Percentiles rank a stretch among this genome's conserved stretches.
Evolutionary conservation across 2,329 filamentous ascomycete species (phyloP).

Genomic region (Alternaria burnsii): DNA sequence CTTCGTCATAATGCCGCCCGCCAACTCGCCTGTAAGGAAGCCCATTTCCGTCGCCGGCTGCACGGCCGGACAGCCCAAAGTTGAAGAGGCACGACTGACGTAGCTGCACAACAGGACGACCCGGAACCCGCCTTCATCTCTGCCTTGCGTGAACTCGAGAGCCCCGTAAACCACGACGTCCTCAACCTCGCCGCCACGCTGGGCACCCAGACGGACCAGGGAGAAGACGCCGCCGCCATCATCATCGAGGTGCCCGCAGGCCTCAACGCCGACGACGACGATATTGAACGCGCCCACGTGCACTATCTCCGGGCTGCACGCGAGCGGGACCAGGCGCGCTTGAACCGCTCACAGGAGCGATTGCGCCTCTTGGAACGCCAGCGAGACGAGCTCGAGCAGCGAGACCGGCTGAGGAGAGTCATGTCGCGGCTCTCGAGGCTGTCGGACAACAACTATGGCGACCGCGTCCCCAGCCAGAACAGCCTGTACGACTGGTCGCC

Average conservation of each 20-base stretch:
- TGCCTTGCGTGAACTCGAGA: slow-evolving; percentile 57
- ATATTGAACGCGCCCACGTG: slow-evolving; percentile 27
- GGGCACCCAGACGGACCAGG: slow-evolving; percentile 45
- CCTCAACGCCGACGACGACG: slow-evolving; percentile 48
- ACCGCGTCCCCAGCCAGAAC: slow-evolving; percentile 62
- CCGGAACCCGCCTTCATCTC: slow-evolving; percentile 55
- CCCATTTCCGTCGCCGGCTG: slow-evolving; percentile 8
- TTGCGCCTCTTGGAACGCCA: slow-evolving; percentile 44
- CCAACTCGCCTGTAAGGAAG: slow-evolving; percentile 42
- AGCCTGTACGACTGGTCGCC: slow-evolving; percentile 70
- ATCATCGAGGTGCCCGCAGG: neutral
- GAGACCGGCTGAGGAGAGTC: slow-evolving; percentile 55
- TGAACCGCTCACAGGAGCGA: slow-evolving; percentile 29
- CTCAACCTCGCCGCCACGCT: slow-evolving; percentile 62
- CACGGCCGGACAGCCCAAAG: neutral
- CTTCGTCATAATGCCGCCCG: slow-evolving; percentile 44
- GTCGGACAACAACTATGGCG: slow-evolving; percentile 58
- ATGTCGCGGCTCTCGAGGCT: slow-evolving; percentile 57
- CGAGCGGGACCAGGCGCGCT: slow-evolving; percentile 36
- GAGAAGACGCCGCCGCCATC: neutral
- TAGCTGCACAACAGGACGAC: slow-evolving; percentile 37
- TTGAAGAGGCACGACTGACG: slow-evolving; percentile 29
- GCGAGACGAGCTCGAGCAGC: slow-evolving; percentile 52
- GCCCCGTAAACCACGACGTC: slow-evolving; percentile 53
- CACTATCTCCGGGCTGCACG: slow-evolving; percentile 54